Evolutionary conservation across 768 basidiomycete species (phyloP).

Genomic region (Psilocybe cyanescens): DNA sequence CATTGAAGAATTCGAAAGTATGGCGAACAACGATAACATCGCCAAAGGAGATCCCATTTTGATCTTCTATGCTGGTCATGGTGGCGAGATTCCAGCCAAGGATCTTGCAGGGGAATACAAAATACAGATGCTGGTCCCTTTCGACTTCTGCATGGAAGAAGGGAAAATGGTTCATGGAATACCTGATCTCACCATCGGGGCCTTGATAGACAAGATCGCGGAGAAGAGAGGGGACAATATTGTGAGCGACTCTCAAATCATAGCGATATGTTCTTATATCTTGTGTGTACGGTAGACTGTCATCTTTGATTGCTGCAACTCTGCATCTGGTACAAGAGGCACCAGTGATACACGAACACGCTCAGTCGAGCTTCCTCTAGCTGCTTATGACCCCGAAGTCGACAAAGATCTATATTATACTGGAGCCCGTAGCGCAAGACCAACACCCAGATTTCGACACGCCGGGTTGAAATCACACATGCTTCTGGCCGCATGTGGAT

Average conservation of each 20-base stretch:
- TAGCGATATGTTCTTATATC: background rate
- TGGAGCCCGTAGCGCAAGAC: background rate
- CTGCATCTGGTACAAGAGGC: conserved; percentile 12
- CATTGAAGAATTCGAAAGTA: conserved; percentile 6
- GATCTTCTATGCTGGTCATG: conserved; percentile 21
- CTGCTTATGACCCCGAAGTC: too few relatives aligned
- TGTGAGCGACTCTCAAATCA: conserved; percentile 1
- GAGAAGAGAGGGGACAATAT: conserved; percentile 18
- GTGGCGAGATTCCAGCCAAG: background rate
- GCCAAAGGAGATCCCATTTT: conserved; percentile 13
- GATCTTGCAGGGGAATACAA: background rate
- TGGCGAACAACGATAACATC: conserved; percentile 6
- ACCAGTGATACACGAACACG: conserved; percentile 1
- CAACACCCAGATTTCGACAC: background rate
- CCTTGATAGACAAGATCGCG: conserved; percentile 11
- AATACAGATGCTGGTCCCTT: conserved; percentile 17
- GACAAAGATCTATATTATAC: too few relatives aligned
- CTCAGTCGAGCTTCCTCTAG: background rate
- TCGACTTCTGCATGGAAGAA: conserved; percentile 11
- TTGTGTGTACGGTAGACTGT: conserved; percentile 7
- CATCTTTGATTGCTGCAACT: conserved; percentile 20
- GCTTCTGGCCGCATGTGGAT: conserved; percentile 14
- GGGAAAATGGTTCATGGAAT: conserved; percentile 9
- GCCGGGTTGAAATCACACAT: conserved; percentile 11
- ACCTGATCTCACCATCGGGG: conserved; percentile 13